A percentile compares a stretch with the other conserved stretches of the same genome.
phyloP scores from a whole-genome alignment of 2,329 filamentous ascomycete genomes.

The Pseudocercospora vitis region DNA sequence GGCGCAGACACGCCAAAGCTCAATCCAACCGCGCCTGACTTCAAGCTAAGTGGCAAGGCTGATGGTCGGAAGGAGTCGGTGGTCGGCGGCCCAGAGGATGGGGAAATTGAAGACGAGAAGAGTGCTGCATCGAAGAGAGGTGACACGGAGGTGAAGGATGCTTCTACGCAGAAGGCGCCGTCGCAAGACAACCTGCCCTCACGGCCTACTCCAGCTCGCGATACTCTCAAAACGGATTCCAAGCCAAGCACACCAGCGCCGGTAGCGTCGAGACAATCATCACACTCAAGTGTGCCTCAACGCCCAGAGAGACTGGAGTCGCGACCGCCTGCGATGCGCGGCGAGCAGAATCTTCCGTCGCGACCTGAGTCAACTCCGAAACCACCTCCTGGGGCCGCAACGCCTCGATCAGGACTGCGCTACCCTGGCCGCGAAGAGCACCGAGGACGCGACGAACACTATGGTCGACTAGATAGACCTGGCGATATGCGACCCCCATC shows the following conservation, averaged over 20 bases:
- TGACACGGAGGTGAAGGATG: conserved; percentile 31
- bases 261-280: conserved; percentile 19
- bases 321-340: conserved; percentile 30
- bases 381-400: conserved; percentile 16
- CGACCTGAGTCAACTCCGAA: conserved; percentile 26
- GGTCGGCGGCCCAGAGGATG: conserved; percentile 58
- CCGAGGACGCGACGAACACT: conserved; percentile 34
- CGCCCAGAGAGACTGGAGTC: conserved; percentile 42
- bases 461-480: conserved; percentile 48
- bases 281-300: conserved; percentile 27
- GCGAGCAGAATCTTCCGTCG: conserved; percentile 27
- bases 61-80: conserved; percentile 39
- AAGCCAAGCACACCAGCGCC: conserved; percentile 30
- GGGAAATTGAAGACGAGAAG: conserved; percentile 67
- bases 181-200: conserved; percentile 8
- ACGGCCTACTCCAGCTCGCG: conserved; percentile 8
- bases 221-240: conserved; percentile 18
- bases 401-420: conserved; percentile 20
- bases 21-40: conserved; percentile 61
- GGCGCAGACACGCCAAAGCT: conserved; percentile 45
- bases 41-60: conserved; percentile 54
- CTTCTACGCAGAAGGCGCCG: conserved; percentile 22
- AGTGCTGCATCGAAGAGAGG: conserved; percentile 27
- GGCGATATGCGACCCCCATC: conserved; percentile 39
- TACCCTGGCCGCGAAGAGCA: conserved; percentile 36